Base-by-base conservation (phyloP, 192 early-diverging fungal genomes). In the Backusella liffmaniae region DNA sequence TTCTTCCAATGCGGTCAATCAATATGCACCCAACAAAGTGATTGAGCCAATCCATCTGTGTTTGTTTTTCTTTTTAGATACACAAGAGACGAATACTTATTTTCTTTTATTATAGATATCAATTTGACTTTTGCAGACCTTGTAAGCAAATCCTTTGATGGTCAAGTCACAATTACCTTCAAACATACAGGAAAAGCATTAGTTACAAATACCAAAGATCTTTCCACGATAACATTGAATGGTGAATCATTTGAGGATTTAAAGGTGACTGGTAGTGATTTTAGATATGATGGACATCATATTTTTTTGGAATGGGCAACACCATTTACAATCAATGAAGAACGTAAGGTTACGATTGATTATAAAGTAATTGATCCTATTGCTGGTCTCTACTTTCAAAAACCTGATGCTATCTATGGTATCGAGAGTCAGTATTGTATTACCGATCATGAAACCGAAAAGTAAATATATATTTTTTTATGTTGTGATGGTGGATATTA, bases 371-470 rank as follows among this genome's bases (percentile, higher is more conserved):
- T 68, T 18, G 46, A 79, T 15, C 81, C 82, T 6, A 76, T 88
- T 37, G 56, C 81, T 12, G 87, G 87, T 21, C 51, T 88, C 41
- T 86, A 77, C 83, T 88, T 87, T 53, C 68, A 81, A 30, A 81
- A 83, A 2, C 73, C 82, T 44, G 82, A 84, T 30, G 73, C 66
- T 29, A 65, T 68, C 13, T 73, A 79, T 29, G 77, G 74, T 3
- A 66, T 79, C 41, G 67, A 76, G 15, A 83, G 72, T 5, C 66
- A 80, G 4, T 86, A 80, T 49, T 67, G 46, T 39, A 84, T 88
- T 44, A 87, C 87, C 2, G 86, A 87, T 67, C 80, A 85, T 53
- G 87, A 87, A n/a, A 81, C 79, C 16, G 77, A 81, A 66, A 81
- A 80, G 77, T 81, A 76, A 42, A 46, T 62, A 3, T 35, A n/a